These are phyloP conservation scores for Colletotrichum spaethianum DNA, from an alignment of 2,329 filamentous ascomycete genomes.

Conservation along the genomic window DNA sequence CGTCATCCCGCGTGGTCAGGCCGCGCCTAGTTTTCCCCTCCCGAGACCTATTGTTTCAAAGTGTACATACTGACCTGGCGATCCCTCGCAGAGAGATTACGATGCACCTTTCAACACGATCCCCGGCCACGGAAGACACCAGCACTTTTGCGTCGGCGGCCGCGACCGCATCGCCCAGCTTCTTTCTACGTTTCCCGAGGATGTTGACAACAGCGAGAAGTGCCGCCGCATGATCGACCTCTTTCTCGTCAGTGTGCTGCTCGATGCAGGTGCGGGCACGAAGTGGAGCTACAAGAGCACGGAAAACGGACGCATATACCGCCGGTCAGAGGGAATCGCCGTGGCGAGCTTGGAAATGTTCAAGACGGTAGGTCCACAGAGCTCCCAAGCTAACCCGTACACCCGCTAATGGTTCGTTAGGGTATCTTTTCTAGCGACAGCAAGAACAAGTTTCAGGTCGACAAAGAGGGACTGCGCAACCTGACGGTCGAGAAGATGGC, in stretches of 20 bases:
- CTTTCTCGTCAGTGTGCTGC: constrained; percentile 83
- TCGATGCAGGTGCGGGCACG: constrained; percentile 91
- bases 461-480: constrained; percentile 82
- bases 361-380: constrained; percentile 70
- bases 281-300: constrained; percentile 94
- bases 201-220: constrained; percentile 79
- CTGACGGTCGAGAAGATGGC: constrained; percentile 83
- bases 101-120: constrained; percentile 73
- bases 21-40: not conserved
- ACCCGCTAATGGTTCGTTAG: constrained; percentile 47
- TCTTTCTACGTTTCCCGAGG: constrained; percentile 76
- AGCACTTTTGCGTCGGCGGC: constrained; percentile 87
- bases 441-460: constrained; percentile 88
- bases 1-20: not conserved
- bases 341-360: constrained; percentile 89
- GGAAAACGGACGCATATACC: constrained; percentile 86
- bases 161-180: constrained; percentile 81
- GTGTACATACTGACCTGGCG: constrained; percentile 24
- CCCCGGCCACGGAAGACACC: constrained; percentile 88
- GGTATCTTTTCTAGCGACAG: constrained; percentile 89
- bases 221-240: constrained; percentile 83
- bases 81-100: constrained; percentile 63
- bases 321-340: constrained; percentile 89
- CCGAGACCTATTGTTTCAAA: not conserved
- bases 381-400: not conserved